phyloP scores from a whole-genome alignment of 495 filamentous ascomycete genomes.

The Podospora pseudocomata region DNA sequence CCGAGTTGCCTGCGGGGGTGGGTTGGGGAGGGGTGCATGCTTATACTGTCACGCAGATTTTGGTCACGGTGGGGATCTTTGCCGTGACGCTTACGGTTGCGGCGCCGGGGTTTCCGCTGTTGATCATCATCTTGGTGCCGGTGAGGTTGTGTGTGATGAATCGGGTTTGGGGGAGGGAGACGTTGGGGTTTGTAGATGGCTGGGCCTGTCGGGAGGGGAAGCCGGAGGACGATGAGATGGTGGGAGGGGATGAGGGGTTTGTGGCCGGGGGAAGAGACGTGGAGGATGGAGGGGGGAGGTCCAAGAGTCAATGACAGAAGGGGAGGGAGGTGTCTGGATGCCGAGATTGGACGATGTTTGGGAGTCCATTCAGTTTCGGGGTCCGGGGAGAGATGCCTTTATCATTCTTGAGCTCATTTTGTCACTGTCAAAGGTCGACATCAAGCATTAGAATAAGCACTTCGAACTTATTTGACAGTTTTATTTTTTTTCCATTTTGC shows the following conservation, averaged over 20 bases:
- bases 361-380: too few species aligned
- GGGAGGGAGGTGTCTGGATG: neutral
- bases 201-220: constrained; percentile 70
- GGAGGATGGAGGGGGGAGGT: neutral
- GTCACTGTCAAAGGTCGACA: neutral
- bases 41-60: constrained; percentile 61
- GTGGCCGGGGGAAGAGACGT: neutral
- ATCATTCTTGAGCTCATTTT: neutral
- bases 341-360: neutral
- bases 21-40: constrained; percentile 57
- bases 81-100: constrained; percentile 61
- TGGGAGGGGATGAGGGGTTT: neutral
- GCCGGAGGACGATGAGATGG: constrained; percentile 52
- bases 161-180: constrained; percentile 57
- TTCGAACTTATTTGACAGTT: neutral
- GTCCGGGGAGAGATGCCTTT: too few species aligned
- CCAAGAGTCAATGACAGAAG: neutral
- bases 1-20: constrained; percentile 50
- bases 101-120: constrained; percentile 62
- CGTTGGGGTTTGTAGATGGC: constrained; percentile 60
- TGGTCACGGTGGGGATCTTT: constrained; percentile 59
- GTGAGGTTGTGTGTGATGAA: constrained; percentile 62
- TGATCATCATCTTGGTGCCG: constrained; percentile 65
- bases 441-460: neutral
- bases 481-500: neutral